Base-by-base conservation (phyloP, 2,329 filamentous ascomycete species). In the Sporothrix dimorphospora region DNA sequence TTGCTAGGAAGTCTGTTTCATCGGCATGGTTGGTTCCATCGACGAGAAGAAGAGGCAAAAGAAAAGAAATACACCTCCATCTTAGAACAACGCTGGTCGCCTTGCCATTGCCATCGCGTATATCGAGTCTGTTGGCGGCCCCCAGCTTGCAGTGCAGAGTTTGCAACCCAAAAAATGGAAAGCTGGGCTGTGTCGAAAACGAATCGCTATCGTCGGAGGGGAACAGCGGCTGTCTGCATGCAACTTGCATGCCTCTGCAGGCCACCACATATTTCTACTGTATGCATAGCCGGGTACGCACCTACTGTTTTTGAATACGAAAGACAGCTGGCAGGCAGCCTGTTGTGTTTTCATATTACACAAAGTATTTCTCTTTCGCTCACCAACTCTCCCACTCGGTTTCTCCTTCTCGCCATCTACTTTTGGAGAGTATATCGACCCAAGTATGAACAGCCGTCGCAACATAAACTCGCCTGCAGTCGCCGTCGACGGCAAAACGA, bases 291-390 rank as follows among this genome's bases (percentile, higher is more conserved):
- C 38, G 59, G 59, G 38, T 65, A 27, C 38, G 38, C 14, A 42
- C 59, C 59, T 65, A 6, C 21, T 42, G 12, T 3, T 27, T 27
- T 19, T 65, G 38, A 45, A 45, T 45, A 65, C 59, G 59, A 65
- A 65, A 42, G 59, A 65, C 59, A 65, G 38, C 59, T 65, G 59
- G 59, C 51, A 55, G 51, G 51, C 24, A 55, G 38, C 19, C 27
- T 65, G 59, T 27, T 9, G 59, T 65, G 59, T 45, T 19, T 38
- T 24, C 24, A n/a, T n/a, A n/a, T 30, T 59, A 30, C 55, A 34
- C 19, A 30, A 30, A n/a, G n/a, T n/a, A n/a, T n/a, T n/a, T 45
- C 3, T 9, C 4, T 7, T 45, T 5, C 19, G 1, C 9, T 30
- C 53, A 5, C 5, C 45, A 16, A 5, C 12, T 16, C 19, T 34